Percentiles rank a stretch among this genome's conserved stretches.
Evolutionary conservation across 169 alveolate species (phyloP).

Genomic region (Eimeria acervulina): DNA sequence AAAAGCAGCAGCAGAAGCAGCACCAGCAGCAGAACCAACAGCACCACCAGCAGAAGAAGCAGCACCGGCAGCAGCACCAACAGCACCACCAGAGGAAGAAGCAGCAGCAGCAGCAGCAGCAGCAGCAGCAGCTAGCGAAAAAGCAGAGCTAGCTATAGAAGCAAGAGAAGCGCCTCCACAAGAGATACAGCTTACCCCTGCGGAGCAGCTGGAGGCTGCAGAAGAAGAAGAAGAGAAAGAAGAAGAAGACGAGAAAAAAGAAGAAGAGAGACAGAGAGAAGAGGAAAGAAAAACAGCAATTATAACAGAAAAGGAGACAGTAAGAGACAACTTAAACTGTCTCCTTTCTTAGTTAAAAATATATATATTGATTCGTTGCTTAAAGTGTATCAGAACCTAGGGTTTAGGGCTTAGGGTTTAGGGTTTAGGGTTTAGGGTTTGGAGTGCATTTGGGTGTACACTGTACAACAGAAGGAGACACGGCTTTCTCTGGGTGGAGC

Average conservation of each 20-base stretch:
- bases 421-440: conserved; percentile 4
- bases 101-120: neutral
- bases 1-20: too few species aligned
- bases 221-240: neutral
- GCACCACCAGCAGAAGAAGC: too few species aligned
- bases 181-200: too few species aligned
- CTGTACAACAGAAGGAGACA: neutral
- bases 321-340: neutral
- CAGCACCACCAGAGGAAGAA: too few species aligned
- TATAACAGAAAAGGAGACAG: neutral
- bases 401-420: neutral
- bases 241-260: neutral
- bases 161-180: neutral
- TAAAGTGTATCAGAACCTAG: neutral
- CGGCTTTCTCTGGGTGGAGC: conserved; percentile 9
- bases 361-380: too few species aligned
- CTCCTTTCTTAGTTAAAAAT: neutral
- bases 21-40: too few species aligned
- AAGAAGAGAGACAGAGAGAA: neutral
- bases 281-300: neutral
- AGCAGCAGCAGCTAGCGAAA: neutral
- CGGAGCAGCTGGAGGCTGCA: neutral
- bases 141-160: neutral
- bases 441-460: too few species aligned
- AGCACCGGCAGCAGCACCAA: too few species aligned